Evolutionary conservation across 2,329 filamentous ascomycete species (phyloP).

Genomic region (Sclerotinia subarctica): DNA sequence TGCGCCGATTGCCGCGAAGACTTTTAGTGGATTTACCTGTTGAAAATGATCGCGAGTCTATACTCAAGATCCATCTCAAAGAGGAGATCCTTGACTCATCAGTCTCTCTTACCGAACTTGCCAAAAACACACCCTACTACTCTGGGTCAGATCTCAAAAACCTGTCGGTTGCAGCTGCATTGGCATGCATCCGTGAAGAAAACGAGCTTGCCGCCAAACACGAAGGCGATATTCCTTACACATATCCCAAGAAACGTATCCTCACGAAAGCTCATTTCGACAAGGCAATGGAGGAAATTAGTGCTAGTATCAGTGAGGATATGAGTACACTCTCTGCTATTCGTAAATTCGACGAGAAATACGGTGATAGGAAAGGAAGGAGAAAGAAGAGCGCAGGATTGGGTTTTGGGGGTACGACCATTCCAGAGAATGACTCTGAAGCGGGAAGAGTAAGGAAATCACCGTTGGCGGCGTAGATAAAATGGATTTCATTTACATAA

Average conservation of each 20-base stretch:
- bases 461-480: constrained; percentile 17
- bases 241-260: constrained; percentile 65
- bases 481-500: not conserved
- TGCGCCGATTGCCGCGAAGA: constrained; percentile 70
- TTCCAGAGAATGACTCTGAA: constrained; percentile 36
- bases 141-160: constrained; percentile 84
- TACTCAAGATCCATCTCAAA: constrained; percentile 68
- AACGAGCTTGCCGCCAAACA: constrained; percentile 45
- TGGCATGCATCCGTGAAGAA: constrained; percentile 76
- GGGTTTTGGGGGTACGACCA: constrained; percentile 51
- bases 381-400: constrained; percentile 56
- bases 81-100: constrained; percentile 60
- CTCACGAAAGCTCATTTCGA: constrained; percentile 74
- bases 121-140: constrained; percentile 69
- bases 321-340: constrained; percentile 85
- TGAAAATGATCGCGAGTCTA: constrained; percentile 61
- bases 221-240: constrained; percentile 42
- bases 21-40: constrained; percentile 72
- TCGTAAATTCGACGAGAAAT: constrained; percentile 92
- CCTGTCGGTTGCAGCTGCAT: constrained; percentile 72
- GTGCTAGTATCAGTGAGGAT: constrained; percentile 88
- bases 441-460: constrained; percentile 37
- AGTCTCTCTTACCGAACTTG: constrained; percentile 61
- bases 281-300: constrained; percentile 81
- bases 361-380: constrained; percentile 73